Evolutionary conservation across 306 rosid species (phyloP).

Genomic region (Adenanthera pavonina): DNA sequence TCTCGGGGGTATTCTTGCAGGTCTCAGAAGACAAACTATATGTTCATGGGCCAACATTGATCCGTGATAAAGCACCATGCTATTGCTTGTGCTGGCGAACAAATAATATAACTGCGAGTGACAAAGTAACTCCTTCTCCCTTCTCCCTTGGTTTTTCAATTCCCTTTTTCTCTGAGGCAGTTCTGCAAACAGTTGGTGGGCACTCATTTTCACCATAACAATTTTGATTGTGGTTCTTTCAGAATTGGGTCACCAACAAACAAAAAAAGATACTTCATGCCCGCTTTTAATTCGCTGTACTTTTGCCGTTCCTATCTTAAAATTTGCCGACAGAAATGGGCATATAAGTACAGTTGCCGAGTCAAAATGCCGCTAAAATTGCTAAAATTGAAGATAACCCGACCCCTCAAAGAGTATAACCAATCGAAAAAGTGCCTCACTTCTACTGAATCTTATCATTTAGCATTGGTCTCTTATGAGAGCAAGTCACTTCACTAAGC

Average conservation of each 20-base stretch:
- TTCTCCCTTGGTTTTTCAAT: conserved; percentile 2
- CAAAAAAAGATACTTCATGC: not conserved
- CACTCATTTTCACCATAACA: not conserved
- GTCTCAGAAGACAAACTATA: conserved; percentile 33
- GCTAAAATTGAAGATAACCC: not conserved
- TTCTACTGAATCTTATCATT: not conserved
- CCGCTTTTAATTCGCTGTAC: not conserved
- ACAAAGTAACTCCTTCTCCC: not conserved
- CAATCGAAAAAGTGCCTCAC: not conserved
- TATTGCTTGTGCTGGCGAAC: conserved; percentile 47
- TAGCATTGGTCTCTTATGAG: not conserved
- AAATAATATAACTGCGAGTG: conserved; percentile 24
- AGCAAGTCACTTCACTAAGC: not conserved
- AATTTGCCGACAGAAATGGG: not conserved
- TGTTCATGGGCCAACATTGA: conserved; percentile 50
- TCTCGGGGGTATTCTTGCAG: conserved; percentile 30
- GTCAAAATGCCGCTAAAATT: not conserved
- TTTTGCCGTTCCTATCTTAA: not conserved
- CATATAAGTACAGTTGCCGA: not conserved
- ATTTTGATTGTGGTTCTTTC: not conserved
- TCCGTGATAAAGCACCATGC: conserved; percentile 48
- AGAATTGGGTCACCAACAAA: not conserved
- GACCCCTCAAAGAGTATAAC: not conserved
- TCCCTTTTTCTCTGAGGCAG: conserved; percentile 35
- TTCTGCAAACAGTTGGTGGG: conserved; percentile 54